Conservation (phyloP, 1,284 basidiomycete genomes). For the Microbotryum violaceum region DNA sequence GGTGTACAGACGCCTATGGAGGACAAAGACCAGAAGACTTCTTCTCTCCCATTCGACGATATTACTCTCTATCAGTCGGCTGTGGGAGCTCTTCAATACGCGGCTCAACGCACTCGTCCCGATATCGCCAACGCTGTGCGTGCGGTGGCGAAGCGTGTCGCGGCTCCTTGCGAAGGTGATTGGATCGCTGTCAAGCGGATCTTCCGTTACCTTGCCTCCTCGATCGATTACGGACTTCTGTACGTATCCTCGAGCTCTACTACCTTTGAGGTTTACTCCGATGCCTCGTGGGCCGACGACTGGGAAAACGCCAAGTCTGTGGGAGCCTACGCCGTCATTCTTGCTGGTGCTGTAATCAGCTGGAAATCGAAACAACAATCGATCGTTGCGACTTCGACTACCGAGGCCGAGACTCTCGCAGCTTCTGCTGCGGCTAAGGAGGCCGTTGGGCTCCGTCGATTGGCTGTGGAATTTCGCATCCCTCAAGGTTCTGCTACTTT, state of each 20-base stretch:
- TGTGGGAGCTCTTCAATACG: constrained; percentile 7
- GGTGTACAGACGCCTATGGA: background rate
- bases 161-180: background rate
- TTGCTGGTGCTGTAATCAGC: background rate
- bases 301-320: background rate
- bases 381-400: constrained; percentile 1
- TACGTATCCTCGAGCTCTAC: background rate
- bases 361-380: constrained; percentile 3
- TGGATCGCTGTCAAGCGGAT: constrained; percentile 6
- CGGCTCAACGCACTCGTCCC: constrained; percentile 4
- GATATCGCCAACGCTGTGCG: constrained; percentile 7
- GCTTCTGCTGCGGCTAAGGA: no score
- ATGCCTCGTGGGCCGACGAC: constrained; percentile 4
- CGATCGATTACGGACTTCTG: background rate
- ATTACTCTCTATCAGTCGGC: constrained; percentile 4
- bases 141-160: background rate
- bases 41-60: background rate
- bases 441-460: no score
- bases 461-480: constrained; percentile 42
- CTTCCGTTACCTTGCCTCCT: constrained; percentile 2
- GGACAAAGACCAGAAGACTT: background rate
- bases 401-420: background rate
- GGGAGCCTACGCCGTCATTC: background rate
- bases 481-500: constrained; percentile 31
- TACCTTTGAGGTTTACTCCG: background rate